Conservation (phyloP, 495 filamentous ascomycete genomes). For the Aspergillus cristatus region DNA sequence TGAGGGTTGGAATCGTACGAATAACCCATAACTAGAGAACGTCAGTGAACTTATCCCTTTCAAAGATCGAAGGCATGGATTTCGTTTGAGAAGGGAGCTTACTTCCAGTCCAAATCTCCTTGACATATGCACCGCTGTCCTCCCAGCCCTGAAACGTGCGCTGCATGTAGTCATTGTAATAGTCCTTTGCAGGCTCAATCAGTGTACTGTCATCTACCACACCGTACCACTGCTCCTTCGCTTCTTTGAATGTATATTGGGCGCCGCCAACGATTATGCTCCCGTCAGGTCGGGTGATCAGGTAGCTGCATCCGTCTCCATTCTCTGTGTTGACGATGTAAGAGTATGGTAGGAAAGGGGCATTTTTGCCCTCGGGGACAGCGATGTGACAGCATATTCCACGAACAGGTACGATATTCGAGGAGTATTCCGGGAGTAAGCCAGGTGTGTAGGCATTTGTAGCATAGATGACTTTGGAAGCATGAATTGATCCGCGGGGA, state of each 20-base stretch:
- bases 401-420: conserved; percentile 48
- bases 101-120: conserved; percentile 43
- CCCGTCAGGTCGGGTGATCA: conserved; percentile 60
- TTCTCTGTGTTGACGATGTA: conserved; percentile 17
- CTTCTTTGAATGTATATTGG: conserved; percentile 36
- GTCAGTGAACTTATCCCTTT: neutral
- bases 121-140: conserved; percentile 29
- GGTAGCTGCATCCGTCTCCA: conserved; percentile 35
- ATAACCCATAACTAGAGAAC: conserved; percentile 33
- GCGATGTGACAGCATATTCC: conserved; percentile 56
- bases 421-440: conserved; percentile 47
- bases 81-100: conserved; percentile 4
- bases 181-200: conserved; percentile 47
- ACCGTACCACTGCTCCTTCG: conserved; percentile 48
- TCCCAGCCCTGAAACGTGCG: conserved; percentile 38
- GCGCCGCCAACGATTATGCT: conserved; percentile 62
- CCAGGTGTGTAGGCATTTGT: conserved; percentile 65
- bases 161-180: conserved; percentile 48
- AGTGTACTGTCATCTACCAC: conserved; percentile 42
- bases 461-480: conserved; percentile 52
- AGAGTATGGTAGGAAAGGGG: conserved; percentile 22
- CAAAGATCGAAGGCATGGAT: too few relatives aligned
- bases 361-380: conserved; percentile 45
- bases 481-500: conserved; percentile 40
- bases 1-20: conserved; percentile 38